Conservation (phyloP, 345 rosid species). For the Jatropha curcas region DNA sequence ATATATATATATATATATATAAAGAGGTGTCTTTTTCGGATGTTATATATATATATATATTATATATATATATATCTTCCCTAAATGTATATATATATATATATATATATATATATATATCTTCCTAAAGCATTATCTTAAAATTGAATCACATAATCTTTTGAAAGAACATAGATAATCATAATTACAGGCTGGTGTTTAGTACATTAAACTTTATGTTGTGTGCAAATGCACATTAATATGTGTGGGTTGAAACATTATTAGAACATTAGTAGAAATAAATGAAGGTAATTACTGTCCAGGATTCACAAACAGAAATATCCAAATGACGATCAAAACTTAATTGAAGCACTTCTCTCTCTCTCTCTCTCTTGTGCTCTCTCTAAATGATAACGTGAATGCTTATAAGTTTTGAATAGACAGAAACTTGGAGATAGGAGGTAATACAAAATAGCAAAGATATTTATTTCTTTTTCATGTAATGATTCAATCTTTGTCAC, state of each 20-base stretch:
- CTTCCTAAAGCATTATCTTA: background rate
- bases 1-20: too few relatives aligned
- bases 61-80: background rate
- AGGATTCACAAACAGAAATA: background rate
- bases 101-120: too few relatives aligned
- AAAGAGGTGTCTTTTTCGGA: too few relatives aligned
- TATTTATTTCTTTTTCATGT: too few relatives aligned
- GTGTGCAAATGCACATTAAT: background rate
- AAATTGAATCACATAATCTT: too few relatives aligned
- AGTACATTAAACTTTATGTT: background rate
- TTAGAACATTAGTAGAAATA: background rate
- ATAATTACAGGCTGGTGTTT: background rate
- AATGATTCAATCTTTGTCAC: background rate
- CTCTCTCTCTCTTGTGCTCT: background rate
- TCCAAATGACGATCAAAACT: background rate
- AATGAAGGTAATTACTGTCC: background rate
- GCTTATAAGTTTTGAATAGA: background rate
- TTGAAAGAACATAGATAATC: too few relatives aligned
- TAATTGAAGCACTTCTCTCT: background rate
- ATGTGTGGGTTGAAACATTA: background rate
- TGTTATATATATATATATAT: too few relatives aligned
- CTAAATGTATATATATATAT: too few relatives aligned
- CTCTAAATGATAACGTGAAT: background rate
- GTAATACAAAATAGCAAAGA: background rate
- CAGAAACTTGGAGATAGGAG: background rate